Evolutionary conservation across 306 rosid species (phyloP), one percentile per base, ranked within the genome.

Genomic region (Pueraria montana): DNA sequence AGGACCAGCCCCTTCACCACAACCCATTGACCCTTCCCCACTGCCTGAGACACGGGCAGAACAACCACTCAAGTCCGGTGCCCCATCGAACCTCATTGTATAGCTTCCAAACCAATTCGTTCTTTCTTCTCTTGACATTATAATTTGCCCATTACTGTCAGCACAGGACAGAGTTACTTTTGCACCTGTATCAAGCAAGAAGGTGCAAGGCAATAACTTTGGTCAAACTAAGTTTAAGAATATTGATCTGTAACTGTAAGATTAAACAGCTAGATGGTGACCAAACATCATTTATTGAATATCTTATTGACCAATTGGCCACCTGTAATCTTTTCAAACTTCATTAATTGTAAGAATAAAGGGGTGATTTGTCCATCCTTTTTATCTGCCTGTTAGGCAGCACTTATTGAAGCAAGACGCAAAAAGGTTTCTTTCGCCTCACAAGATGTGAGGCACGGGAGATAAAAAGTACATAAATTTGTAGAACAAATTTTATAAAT

Each of bases 41-140:
- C 76, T 74, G 45, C 91, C 88, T n/a, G 91, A 79, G 20, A 93
- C 93, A 63, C 14, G 83, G 6, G 89, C 94, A 71, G 80, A 82
- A 56, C 98, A 95, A 12, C 88, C 86, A 27, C 86, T 84, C 81
- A 95, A 80, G 67, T 93, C 97, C 0, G 97, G 97, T 24, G 92
- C 77, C 0, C 97, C 98, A 55, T 95, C 97, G 9, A 95, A 85
- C 74, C 82, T 89, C 85, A 95, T 82, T 2, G 83, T 85, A 63
- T 87, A 95, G 87, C 80, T 82, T 21, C 98, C 98, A 23, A 95
- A 90, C 93, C 86, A 87, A 20, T 93, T 95, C 2, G 97, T 93
- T 11, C 90, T 89, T 87, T 90, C 97, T 64, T 95, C 97, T 82
- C 97, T 91, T 81, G 95, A 85, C 91, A 88, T 73, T 79, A 75